A percentile compares a stretch with the other conserved stretches of the same genome.
Evolutionary conservation across 331 rosid species (phyloP).

Genomic region (Dryas integrifolia): DNA sequence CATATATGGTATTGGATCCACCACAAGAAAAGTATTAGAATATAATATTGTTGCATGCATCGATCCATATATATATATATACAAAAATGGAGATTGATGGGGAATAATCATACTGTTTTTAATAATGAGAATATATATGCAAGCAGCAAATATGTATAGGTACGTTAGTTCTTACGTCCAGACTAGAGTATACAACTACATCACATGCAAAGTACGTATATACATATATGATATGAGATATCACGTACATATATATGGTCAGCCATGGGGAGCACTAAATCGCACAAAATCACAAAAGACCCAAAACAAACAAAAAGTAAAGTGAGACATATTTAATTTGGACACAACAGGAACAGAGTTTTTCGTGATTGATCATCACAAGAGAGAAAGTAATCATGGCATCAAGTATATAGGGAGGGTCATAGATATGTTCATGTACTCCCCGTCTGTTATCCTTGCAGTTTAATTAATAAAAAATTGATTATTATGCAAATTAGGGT

Average conservation of each 20-base stretch:
- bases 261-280: conserved; percentile 60
- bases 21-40: not conserved
- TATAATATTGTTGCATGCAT: conserved; percentile 18
- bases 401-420: not conserved
- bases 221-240: not conserved
- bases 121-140: not conserved
- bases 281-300: conserved; percentile 42
- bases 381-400: not conserved
- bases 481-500: too few relatives aligned
- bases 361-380: conserved; percentile 39
- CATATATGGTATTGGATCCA: conserved; percentile 13
- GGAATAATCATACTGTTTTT: conserved; percentile 6
- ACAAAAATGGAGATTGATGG: not conserved
- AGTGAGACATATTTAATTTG: conserved; percentile 44
- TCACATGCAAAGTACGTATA: conserved; percentile 41
- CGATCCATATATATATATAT: not conserved
- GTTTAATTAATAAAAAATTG: too few relatives aligned
- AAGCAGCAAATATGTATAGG: not conserved
- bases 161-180: not conserved
- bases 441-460: too few relatives aligned
- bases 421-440: not conserved
- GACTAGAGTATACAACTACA: conserved; percentile 19
- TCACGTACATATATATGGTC: conserved; percentile 12
- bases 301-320: conserved; percentile 47
- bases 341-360: conserved; percentile 44